Base-by-base conservation (phyloP, 169 alveolate species). In the Cryptosporidium meleagridis region DNA sequence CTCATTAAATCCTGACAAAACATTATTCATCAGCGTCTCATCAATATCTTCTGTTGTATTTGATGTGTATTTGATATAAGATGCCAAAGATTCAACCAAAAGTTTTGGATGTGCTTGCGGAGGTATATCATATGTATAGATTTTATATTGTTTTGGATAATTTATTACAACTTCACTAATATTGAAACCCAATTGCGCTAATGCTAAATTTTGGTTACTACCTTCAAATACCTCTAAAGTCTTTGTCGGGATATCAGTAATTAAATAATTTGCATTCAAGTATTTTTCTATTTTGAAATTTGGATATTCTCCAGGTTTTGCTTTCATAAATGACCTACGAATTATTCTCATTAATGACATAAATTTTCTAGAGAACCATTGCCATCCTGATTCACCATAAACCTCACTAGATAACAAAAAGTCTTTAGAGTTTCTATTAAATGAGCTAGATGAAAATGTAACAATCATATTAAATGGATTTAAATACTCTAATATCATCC, bases 321-420 rank as follows among this genome's bases (percentile, higher is more conserved):
- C 55, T 9, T 69, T 71, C 41, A 26, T 8, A 33, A 65, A 65
- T n/a, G 51, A 16, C 31, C 72, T 65, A n/a, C 72, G 53, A 29
- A 65, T n/a, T 71, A 33, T 71, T 71, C 85, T 71, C 26, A 71
- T 6, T 4, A 71, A 21, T 9, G 85, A 71, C 69, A 51, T 48
- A n/a, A 71, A 48, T 10, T 21, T 48, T 23, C 85, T 71, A n/a
- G 59, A n/a, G 48, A 71, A 71, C 44, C 69, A 16, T 12, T 10
- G 48, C 85, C 85, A 71, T 12, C 61, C 85, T 21, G 85, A 71
- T 59, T 71, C 85, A 7, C 85, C 85, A 26, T 51, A 71, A 18
- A 51, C 44, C 23, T 71, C 51, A 51, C 67, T 71, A 16, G 85
- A 71, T 12, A 71, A 59, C 52, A 71, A 51, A 71, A 71, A 71